A percentile compares a stretch with the other conserved stretches of the same genome.
Evolutionary conservation across 2,329 filamentous ascomycete species (phyloP).

Genomic region (Claviceps pazoutovae): DNA sequence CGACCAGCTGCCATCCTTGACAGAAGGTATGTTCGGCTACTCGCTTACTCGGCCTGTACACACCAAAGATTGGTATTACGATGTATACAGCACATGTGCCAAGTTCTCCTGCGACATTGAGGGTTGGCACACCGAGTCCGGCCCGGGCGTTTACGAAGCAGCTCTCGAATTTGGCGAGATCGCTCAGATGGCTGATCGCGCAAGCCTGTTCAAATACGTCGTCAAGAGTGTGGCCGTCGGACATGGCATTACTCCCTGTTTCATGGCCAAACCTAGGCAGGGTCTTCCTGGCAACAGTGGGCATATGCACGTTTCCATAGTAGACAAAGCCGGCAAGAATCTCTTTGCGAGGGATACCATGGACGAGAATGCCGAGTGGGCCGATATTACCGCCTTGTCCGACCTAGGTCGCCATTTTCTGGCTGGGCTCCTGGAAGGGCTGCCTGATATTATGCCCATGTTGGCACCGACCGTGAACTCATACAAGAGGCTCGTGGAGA

Average conservation of each 20-base stretch:
- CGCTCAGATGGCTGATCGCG: constrained; percentile 79
- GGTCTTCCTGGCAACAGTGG: constrained; percentile 89
- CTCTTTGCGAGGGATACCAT: constrained; percentile 60
- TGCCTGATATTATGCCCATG: constrained; percentile 91
- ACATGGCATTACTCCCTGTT: constrained; percentile 87
- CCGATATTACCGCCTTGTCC: constrained; percentile 67
- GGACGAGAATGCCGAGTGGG: constrained; percentile 58
- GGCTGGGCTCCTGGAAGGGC: constrained; percentile 73
- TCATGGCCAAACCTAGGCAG: constrained; percentile 94
- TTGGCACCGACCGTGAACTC: constrained; percentile 92
- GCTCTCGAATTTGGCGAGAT: constrained; percentile 85
- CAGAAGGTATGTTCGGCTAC: constrained; percentile 94
- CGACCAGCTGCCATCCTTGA: constrained; percentile 60
- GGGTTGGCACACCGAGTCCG: constrained; percentile 91
- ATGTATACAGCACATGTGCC: constrained; percentile 67
- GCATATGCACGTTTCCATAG: constrained; percentile 86
- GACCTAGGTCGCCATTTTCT: constrained; percentile 88
- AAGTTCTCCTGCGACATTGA: constrained; percentile 72
- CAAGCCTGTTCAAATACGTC: constrained; percentile 84
- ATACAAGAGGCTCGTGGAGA: constrained; percentile 95
- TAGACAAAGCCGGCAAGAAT: constrained; percentile 69
- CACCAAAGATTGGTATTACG: constrained; percentile 87
- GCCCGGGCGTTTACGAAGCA: constrained; percentile 89
- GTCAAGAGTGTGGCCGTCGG: constrained; percentile 80
- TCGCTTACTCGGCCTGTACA: constrained; percentile 75